Evolutionary conservation across 495 filamentous ascomycete species (phyloP).

Genomic region (Lindgomyces ingoldianus): DNA sequence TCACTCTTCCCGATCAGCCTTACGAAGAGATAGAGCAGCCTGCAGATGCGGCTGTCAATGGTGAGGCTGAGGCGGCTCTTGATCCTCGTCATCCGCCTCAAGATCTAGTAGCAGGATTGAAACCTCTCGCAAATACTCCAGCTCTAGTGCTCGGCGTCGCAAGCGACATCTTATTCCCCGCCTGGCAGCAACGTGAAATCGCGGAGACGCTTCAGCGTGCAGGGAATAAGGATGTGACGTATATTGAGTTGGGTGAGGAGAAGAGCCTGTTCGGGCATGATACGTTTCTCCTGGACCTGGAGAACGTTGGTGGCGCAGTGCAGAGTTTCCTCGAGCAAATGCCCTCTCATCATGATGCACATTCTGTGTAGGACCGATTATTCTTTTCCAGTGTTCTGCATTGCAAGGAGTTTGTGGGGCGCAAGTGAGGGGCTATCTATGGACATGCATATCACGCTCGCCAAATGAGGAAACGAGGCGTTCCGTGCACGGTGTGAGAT

Average conservation of each 20-base stretch:
- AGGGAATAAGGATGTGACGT: constrained; percentile 77
- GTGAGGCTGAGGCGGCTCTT: constrained; percentile 27
- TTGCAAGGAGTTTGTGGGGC: constrained; percentile 5
- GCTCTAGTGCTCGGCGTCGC: constrained; percentile 90
- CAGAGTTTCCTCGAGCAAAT: constrained; percentile 69
- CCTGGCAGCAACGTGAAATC: constrained; percentile 97
- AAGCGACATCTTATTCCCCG: constrained; percentile 95
- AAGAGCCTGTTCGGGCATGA: constrained; percentile 93
- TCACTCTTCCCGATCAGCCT: constrained; percentile 81
- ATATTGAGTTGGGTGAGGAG: constrained; percentile 91
- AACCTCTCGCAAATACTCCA: constrained; percentile 68
- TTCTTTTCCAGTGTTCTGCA: constrained; percentile 5
- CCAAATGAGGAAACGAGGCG: not conserved
- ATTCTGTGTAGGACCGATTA: too few relatives aligned
- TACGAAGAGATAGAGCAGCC: constrained; percentile 74
- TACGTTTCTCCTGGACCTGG: constrained; percentile 89
- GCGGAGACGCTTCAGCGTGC: constrained; percentile 74
- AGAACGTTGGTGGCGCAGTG: constrained; percentile 83
- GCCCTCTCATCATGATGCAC: too few relatives aligned
- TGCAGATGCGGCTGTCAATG: constrained; percentile 14
- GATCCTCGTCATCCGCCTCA: constrained; percentile 55
- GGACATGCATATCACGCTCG: not conserved
- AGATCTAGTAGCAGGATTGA: constrained; percentile 78
- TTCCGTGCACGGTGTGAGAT: constrained; percentile 11
- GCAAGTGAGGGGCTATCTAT: not conserved